Evolutionary conservation across 1,284 basidiomycete genomes (phyloP), one percentile per base, ranked within the genome.

Genomic region (Naganishia liquefaciens): DNA sequence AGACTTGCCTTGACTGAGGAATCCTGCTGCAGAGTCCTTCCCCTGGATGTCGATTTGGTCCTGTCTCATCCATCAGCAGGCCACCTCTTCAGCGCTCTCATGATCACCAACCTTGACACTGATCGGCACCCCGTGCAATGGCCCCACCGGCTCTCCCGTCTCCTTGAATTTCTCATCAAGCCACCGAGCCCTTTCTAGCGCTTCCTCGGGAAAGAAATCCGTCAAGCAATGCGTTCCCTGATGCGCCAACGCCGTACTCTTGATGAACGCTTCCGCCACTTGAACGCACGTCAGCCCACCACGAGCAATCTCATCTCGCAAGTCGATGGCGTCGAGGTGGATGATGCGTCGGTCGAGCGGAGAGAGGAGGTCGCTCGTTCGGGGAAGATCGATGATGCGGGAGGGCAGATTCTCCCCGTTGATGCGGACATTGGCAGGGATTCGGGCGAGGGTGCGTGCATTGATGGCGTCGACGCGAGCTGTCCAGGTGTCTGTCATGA

Each of bases 121-220:
- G 60, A 88, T 78, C 0, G 86, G 86, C 3, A 88, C 75, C 2
- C 86, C 86, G 69, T 87, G 85, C 28, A 87, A 75, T 2, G 85
- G 85, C 1, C 86, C 86, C 21, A 84, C 79, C 3, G 80, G 73
- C 66, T 79, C 80, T 10, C 83, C 83, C 0, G 79, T 83, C 53
- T 72, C 73, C 53, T 79, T 79, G 25, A 86, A 73, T 70, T 85
- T 77, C 1, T 79, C 81, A 69, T 90, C 88, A 6, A 88, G 79
- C 70, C 83, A 79, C 46, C 74, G 77, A 3, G 88, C 88, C 25
- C 83, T 79, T 30, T 76, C 78, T 10, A 88, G 76, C 0, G 85
- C 87, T 27, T 83, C 82, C 0, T 86, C 84, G 49, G 85, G 79
- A 68, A 87, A 87, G 17, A 87, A 84, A 68, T 88, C 87, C 4